Evolutionary conservation across 306 rosid species (phyloP).

Genomic region (Prunus kanzakura): DNA sequence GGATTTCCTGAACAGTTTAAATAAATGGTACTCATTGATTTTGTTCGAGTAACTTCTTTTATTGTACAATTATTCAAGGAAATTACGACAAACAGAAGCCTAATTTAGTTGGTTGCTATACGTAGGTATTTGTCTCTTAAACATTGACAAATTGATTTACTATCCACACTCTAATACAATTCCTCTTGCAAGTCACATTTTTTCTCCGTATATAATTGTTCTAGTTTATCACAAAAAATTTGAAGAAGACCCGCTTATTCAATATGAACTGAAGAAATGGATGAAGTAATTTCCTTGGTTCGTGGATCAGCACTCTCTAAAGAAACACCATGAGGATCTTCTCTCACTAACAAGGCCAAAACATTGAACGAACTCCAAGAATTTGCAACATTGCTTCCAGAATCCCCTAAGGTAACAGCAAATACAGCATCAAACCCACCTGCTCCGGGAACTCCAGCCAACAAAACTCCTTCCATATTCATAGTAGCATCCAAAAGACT

Average conservation of each 20-base stretch:
- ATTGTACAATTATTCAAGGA: conserved; percentile 4
- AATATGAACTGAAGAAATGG: conserved; percentile 65
- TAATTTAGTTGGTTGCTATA: neutral
- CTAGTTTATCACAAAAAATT: neutral
- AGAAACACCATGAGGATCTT: conserved; percentile 87
- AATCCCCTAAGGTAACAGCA: conserved; percentile 75
- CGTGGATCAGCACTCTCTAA: conserved; percentile 76
- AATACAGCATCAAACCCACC: conserved; percentile 97
- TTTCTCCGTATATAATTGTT: neutral
- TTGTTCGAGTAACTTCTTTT: neutral
- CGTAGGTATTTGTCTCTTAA: neutral
- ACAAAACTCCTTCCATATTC: conserved; percentile 88
- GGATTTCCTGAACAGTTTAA: neutral
- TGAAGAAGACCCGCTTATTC: conserved; percentile 24
- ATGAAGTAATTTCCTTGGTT: conserved; percentile 67
- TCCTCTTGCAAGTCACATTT: neutral
- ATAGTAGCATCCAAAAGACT: conserved; percentile 75
- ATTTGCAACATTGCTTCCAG: conserved; percentile 51
- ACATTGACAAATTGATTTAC: neutral
- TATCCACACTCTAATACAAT: neutral
- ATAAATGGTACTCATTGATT: neutral
- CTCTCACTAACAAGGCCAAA: conserved; percentile 87
- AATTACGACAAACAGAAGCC: neutral
- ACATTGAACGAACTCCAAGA: conserved; percentile 59
- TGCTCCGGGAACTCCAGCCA: conserved; percentile 99